Conservation (phyloP, 129 eudicot genomes). For the Tagetes patula region DNA sequence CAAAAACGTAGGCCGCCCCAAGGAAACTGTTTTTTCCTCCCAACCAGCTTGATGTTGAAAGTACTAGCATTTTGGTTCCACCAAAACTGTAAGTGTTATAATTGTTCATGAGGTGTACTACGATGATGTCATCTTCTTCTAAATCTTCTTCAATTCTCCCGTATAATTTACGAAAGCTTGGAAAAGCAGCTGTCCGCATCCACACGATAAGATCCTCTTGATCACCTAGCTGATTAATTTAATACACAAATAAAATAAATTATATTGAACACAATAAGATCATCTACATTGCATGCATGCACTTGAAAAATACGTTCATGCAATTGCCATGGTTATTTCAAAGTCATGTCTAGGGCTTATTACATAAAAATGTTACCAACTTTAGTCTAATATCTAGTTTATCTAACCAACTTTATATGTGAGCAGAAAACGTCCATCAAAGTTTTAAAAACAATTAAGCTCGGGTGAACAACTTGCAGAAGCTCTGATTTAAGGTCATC, state of each 20-base stretch:
- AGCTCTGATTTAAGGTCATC: not conserved
- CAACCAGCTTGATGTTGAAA: constrained; percentile 85
- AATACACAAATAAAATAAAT: not conserved
- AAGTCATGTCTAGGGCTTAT: constrained; percentile 17
- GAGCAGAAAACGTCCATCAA: not conserved
- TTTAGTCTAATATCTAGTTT: not conserved
- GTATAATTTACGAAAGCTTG: constrained; percentile 78
- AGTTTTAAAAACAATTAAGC: not conserved
- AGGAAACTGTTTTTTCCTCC: constrained; percentile 86
- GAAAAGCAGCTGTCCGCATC: constrained; percentile 98
- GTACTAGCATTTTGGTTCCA: constrained; percentile 74
- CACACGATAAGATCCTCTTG: constrained; percentile 96
- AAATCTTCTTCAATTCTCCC: constrained; percentile 87
- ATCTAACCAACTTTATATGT: not conserved
- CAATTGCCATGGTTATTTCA: not conserved
- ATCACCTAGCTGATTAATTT: constrained; percentile 57
- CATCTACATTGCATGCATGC: not conserved
- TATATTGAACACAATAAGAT: not conserved
- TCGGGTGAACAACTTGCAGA: not conserved
- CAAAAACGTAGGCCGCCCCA: constrained; percentile 62
- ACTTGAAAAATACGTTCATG: not conserved
- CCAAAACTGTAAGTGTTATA: constrained; percentile 87
- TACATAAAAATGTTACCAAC: not conserved
- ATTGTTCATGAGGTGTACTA: constrained; percentile 61
- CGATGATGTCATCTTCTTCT: constrained; percentile 52